A percentile compares a stretch with the other conserved stretches of the same genome.
Evolutionary conservation across 2,329 filamentous ascomycete species (phyloP).

Genomic region (Plectosphaerella plurivora): DNA sequence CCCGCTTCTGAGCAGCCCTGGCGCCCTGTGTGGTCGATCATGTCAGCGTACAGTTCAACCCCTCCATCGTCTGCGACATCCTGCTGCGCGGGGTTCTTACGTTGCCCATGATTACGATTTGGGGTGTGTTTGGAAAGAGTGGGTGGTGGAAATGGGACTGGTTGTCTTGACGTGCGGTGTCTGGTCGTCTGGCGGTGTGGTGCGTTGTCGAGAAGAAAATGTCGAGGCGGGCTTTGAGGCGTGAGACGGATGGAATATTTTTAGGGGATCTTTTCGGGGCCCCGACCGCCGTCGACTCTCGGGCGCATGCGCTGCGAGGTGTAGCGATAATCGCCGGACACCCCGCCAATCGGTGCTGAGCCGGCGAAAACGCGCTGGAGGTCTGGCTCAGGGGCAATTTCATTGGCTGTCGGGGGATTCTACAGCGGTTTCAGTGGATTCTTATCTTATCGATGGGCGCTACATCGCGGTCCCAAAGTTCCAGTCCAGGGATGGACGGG

Average conservation of each 20-base stretch:
- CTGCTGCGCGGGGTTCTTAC: background rate
- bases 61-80: no score
- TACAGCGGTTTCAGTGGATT: background rate
- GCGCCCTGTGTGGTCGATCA: slow-evolving; percentile 42
- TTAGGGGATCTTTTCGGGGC: background rate
- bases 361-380: background rate
- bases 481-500: no score
- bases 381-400: no score
- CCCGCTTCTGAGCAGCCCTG: slow-evolving; percentile 68
- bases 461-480: no score
- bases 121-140: background rate
- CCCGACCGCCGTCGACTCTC: background rate
- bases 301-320: background rate
- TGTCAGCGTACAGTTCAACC: slow-evolving; percentile 1
- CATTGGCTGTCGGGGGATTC: background rate
- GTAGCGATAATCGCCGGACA: background rate
- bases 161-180: slow-evolving; percentile 8
- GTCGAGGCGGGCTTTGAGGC: background rate
- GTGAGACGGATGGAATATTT: background rate
- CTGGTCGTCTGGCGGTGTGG: background rate
- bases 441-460: no score
- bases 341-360: background rate
- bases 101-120: slow-evolving; percentile 8
- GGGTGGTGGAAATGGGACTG: background rate
- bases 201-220: background rate